Conservation (phyloP, 257 asterid species). For the Solanum paucissectum region DNA sequence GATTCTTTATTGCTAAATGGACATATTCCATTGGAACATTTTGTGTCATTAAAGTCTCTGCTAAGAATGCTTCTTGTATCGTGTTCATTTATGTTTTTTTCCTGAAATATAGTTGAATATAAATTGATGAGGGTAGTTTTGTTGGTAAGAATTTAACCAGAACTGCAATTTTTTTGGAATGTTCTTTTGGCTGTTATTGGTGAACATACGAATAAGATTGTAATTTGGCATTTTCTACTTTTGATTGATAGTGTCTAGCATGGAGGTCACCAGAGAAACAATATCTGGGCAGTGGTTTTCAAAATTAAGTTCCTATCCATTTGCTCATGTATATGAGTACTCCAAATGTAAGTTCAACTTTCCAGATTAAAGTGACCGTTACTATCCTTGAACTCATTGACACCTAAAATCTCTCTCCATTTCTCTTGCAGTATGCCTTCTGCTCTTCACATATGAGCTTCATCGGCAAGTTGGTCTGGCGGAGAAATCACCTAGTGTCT, state of each 20-base stretch:
- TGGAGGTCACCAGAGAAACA: constrained; percentile 35
- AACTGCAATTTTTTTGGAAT: background rate
- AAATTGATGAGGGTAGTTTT: background rate
- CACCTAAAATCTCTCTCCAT: constrained; percentile 9
- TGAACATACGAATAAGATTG: background rate
- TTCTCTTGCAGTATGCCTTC: constrained; percentile 49
- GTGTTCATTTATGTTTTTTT: background rate
- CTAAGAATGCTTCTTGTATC: background rate
- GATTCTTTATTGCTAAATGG: background rate
- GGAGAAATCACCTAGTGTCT: constrained; percentile 44
- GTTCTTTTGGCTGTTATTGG: background rate
- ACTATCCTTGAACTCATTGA: constrained; percentile 1
- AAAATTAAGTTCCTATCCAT: constrained; percentile 43
- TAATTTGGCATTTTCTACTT: background rate
- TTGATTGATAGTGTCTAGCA: constrained; percentile 31
- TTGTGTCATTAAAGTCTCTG: background rate
- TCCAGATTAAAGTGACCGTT: background rate
- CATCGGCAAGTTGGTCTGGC: constrained; percentile 42
- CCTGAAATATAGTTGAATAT: background rate
- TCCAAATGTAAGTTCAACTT: constrained; percentile 58
- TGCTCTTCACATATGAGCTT: constrained; percentile 83
- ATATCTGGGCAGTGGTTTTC: constrained; percentile 45
- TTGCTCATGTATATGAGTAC: constrained; percentile 65
- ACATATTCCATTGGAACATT: background rate
- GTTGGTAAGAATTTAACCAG: background rate